Percentiles rank a stretch among this genome's conserved stretches.
phyloP scores from a whole-genome alignment of 108 stramenopile genomes.

The Skeletonema costatum region DNA sequence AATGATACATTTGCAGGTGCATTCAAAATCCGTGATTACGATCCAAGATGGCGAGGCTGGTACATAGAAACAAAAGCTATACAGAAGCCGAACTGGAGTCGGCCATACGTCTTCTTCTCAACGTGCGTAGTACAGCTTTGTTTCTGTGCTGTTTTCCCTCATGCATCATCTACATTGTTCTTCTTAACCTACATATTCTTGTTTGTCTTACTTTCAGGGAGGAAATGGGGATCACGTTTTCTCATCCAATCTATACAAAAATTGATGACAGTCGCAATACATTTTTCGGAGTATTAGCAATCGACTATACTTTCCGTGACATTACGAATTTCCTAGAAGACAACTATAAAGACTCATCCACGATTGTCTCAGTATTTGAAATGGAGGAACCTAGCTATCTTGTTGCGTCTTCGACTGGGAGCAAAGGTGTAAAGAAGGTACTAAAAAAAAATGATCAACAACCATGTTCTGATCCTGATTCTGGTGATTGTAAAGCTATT shows the following conservation, averaged over 20 bases:
- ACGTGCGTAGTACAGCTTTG: too few relatives aligned
- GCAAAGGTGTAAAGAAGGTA: slow-evolving; percentile 21
- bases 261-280: slow-evolving; percentile 26
- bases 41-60: slow-evolving; percentile 50
- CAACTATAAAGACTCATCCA: slow-evolving; percentile 22
- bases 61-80: slow-evolving; percentile 36
- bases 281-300: slow-evolving; percentile 50
- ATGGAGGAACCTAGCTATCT: slow-evolving; percentile 42
- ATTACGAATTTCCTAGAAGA: slow-evolving; percentile 25
- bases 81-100: slow-evolving; percentile 38
- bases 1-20: slow-evolving; percentile 48
- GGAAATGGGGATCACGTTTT: slow-evolving; percentile 43
- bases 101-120: slow-evolving; percentile 44
- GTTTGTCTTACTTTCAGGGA: not conserved
- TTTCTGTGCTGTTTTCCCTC: too few relatives aligned
- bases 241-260: slow-evolving; percentile 33
- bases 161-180: too few relatives aligned
- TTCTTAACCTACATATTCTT: too few relatives aligned
- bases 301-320: slow-evolving; percentile 40
- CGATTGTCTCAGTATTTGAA: slow-evolving; percentile 42
- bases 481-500: slow-evolving; percentile 30
- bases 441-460: slow-evolving; percentile 5
- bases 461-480: slow-evolving; percentile 9
- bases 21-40: slow-evolving; percentile 32
- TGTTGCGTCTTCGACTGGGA: slow-evolving; percentile 47